phyloP scores from a whole-genome alignment of 192 early-diverging fungal genomes.

The Dissophora globulifera region DNA sequence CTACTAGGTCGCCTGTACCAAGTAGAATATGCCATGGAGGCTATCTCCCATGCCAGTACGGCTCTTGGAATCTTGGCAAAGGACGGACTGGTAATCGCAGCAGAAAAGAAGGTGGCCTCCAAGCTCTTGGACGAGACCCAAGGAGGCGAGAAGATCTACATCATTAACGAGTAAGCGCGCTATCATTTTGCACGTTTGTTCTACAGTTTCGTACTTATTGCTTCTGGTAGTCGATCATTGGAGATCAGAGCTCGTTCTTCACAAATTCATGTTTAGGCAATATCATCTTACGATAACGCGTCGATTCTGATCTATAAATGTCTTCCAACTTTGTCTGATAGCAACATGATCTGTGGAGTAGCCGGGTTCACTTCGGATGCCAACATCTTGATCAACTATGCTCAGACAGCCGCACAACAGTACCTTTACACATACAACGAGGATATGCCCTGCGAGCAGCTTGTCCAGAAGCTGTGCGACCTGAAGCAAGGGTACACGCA shows the following conservation, averaged over 20 bases:
- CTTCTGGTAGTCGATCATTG: no score
- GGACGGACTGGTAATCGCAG: conserved; percentile 96
- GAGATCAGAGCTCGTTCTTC: no score
- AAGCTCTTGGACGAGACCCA: conserved; percentile 90
- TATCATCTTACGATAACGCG: no score
- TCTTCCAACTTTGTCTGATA: no score
- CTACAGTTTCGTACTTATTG: no score
- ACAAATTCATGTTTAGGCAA: no score
- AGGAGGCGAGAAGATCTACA: conserved; percentile 95
- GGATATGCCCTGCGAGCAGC: conserved; percentile 92
- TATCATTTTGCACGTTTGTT: no score
- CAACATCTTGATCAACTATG: conserved; percentile 93
- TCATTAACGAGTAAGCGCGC: conserved; percentile 85
- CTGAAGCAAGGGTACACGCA: conserved; percentile 99
- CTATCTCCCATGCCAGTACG: conserved; percentile 97
- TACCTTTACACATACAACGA: conserved; percentile 91
- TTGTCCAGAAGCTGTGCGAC: conserved; percentile 96
- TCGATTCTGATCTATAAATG: no score
- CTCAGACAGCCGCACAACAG: conserved; percentile 86
- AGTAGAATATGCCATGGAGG: conserved; percentile 99
- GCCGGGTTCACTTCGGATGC: conserved; percentile 97
- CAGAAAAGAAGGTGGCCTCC: conserved; percentile 94
- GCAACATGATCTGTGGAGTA: conserved; percentile 91
- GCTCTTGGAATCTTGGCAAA: conserved; percentile 90
- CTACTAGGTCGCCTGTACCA: conserved; percentile 80